Percentiles rank a stretch among this genome's conserved stretches.
Evolutionary conservation across 176 grass and related monocot genomes (phyloP).

Genomic region (Calamus simplicifolius): DNA sequence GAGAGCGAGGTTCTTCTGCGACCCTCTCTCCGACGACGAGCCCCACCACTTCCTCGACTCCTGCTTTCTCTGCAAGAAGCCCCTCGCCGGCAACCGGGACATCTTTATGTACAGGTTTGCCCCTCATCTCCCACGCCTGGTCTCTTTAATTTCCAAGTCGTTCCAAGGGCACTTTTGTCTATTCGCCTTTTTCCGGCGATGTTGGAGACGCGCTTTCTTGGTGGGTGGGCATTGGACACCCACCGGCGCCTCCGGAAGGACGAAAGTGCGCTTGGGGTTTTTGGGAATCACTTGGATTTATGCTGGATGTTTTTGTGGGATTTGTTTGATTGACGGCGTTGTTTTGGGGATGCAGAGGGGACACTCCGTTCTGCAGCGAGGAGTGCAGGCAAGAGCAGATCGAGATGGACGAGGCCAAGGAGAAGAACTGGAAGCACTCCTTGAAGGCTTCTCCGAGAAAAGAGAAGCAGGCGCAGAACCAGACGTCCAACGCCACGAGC

Average conservation of each 20-base stretch:
- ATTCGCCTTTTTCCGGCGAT: too few species aligned
- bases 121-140: too few species aligned
- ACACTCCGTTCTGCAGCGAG: conserved; percentile 78
- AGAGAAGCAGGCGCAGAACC: neutral
- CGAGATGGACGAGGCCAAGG: conserved; percentile 63
- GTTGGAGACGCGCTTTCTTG: too few species aligned
- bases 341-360: conserved; percentile 27
- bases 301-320: too few species aligned
- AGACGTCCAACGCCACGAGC: neutral
- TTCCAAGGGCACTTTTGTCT: too few species aligned
- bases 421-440: conserved; percentile 30
- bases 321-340: too few species aligned
- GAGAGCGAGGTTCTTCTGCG: conserved; percentile 16
- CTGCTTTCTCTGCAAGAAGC: conserved; percentile 94
- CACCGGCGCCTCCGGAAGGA: too few species aligned
- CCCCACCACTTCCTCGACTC: conserved; percentile 68
- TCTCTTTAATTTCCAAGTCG: too few species aligned
- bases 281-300: too few species aligned
- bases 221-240: too few species aligned
- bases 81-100: conserved; percentile 66
- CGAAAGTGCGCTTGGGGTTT: too few species aligned
- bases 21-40: conserved; percentile 31
- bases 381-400: conserved; percentile 86
- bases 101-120: conserved; percentile 98
- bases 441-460: conserved; percentile 9